Conservation (phyloP, 108 stramenopile species). For the Cyclotella atomus region DNA sequence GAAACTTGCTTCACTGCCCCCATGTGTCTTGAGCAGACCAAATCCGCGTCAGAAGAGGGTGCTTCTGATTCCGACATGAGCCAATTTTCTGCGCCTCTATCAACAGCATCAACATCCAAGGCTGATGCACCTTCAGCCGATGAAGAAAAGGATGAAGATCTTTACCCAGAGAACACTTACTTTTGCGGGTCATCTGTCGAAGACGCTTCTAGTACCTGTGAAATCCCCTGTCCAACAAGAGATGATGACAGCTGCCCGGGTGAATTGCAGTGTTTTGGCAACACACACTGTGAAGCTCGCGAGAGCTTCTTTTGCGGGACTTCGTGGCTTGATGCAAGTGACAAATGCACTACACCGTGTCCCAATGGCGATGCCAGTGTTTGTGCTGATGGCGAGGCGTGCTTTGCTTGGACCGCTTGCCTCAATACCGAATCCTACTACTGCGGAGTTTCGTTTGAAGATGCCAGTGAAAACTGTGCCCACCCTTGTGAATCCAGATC, state of each 20-base stretch:
- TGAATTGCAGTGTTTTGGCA: conserved; percentile 28
- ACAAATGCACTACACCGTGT: conserved; percentile 28
- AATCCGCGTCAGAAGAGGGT: too few species aligned
- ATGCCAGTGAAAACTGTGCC: conserved; percentile 36
- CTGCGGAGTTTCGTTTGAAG: conserved; percentile 28
- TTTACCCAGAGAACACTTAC: conserved; percentile 21
- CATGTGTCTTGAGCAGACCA: conserved; percentile 3
- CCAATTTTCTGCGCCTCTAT: not conserved
- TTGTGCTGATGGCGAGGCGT: conserved; percentile 31
- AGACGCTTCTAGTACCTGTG: conserved; percentile 35
- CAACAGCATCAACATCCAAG: not conserved
- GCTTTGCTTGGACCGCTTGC: conserved; percentile 41
- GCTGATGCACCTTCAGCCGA: not conserved
- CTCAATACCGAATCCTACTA: conserved; percentile 26
- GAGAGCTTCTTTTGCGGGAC: conserved; percentile 41
- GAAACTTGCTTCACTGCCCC: conserved; percentile 18
- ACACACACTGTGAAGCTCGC: conserved; percentile 27
- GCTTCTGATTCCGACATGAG: not conserved
- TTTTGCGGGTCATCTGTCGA: conserved; percentile 18
- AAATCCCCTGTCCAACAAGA: conserved; percentile 29
- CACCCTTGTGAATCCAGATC: conserved; percentile 28
- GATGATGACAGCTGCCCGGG: conserved; percentile 21
- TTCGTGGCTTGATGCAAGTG: conserved; percentile 30
- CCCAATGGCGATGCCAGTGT: conserved; percentile 24
- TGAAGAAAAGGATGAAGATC: not conserved